These are phyloP conservation scores for Diphasiastrum complanatum DNA, from an alignment of 83 land plant species.

Conservation along the genomic window DNA sequence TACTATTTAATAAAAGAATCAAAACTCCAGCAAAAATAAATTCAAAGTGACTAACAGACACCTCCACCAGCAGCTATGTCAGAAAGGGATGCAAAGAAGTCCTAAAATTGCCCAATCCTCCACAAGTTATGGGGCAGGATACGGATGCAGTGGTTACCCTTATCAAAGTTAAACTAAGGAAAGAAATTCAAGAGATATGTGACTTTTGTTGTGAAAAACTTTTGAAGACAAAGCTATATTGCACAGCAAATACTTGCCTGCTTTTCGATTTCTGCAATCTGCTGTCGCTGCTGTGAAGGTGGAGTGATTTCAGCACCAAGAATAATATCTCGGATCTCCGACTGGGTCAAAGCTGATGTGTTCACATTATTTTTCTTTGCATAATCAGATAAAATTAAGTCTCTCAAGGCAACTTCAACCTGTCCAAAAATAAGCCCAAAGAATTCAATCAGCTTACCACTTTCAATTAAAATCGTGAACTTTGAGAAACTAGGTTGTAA, in stretches of 20 bases:
- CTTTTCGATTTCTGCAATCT: slow-evolving; percentile 98
- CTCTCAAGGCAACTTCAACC: slow-evolving; percentile 98
- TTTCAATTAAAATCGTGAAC: no score
- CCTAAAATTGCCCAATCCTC: no score
- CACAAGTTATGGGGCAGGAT: no score
- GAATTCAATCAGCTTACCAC: no score
- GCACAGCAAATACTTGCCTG: slow-evolving; percentile 43
- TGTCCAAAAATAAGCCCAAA: no score
- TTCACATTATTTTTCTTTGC: slow-evolving; percentile 99
- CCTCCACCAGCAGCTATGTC: no score
- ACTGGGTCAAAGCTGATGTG: slow-evolving; percentile 96
- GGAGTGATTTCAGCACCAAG: slow-evolving; percentile 99
- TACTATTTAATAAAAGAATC: no score
- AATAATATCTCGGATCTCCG: slow-evolving; percentile 96
- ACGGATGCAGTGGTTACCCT: no score
- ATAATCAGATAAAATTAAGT: slow-evolving; percentile 92
- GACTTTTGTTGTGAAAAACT: neutral
- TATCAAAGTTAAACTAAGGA: slow-evolving; percentile 1
- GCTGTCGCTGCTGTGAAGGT: slow-evolving; percentile 98
- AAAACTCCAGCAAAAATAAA: neutral
- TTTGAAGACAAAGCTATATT: no score
- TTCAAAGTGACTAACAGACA: no score
- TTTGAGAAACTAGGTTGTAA: no score
- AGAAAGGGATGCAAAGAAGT: no score
- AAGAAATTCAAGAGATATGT: neutral